Base-by-base conservation (phyloP, 2,329 filamentous ascomycete genomes). In the Apiospora aurea region DNA sequence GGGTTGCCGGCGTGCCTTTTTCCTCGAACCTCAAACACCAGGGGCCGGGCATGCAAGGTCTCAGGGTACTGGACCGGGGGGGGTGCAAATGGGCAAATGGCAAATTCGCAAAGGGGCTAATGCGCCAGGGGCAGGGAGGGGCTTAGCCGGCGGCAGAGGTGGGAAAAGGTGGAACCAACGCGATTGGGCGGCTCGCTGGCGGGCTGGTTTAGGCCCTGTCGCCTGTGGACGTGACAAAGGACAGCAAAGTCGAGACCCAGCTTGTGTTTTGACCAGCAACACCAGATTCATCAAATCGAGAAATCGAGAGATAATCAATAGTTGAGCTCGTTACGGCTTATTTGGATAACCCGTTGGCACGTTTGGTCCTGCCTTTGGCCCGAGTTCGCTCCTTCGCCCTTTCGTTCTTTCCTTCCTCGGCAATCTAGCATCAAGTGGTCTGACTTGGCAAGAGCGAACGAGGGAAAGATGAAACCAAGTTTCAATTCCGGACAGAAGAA, bases 291-390 rank as follows among this genome's bases (percentile, higher is more conserved):
- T 38, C 34, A 38, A 38, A 38, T 38, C 34, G 34, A 38, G 34
- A 51, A 51, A n/a, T 51, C 47, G 47, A 51, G 47, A 21, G 26
- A 34, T 16, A 10, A 24, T 51, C 4, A 14, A 8, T 7, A 10
- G 26, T 10, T 57, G 29, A 10, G 53, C 53, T 38, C 29, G 53
- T 61, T 38, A 38, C 53, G 11, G 16, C 53, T 29, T 11, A 57
- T 34, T 34, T 16, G 26, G 26, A 14, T 34, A 57, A 34, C 7
- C 51, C 51, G 51, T 34, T n/a, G 46, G 18, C 21, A 51, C 13
- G 14, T 29, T 57, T 11, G 29, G 53, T 61, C 29, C 53, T 38
- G 53, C 53, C 53, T 61, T 61, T 61, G 57, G 57, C 34, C 57
- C 57, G 57, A 64, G 57, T 64, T 41, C 41, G 49, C 24, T 51